These are phyloP conservation scores for Termitomyces sp. DNA, from an alignment of 768 basidiomycete genomes.

Conservation along the genomic window DNA sequence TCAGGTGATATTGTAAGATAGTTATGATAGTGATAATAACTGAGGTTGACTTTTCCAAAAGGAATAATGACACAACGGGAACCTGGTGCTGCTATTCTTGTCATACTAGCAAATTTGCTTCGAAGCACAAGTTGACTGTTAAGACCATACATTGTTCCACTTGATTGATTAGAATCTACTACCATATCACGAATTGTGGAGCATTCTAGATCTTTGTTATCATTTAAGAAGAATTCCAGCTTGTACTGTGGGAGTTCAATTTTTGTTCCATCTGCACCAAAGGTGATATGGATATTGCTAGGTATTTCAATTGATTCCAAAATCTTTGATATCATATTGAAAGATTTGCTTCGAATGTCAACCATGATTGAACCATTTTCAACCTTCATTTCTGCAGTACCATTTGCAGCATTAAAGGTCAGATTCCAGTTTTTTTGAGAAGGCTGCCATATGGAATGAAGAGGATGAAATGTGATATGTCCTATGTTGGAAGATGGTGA, in stretches of 20 bases:
- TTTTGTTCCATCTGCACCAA: neutral
- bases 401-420: constrained; percentile 28
- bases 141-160: neutral
- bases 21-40: neutral
- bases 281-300: neutral
- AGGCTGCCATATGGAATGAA: constrained; percentile 20
- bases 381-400: neutral
- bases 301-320: neutral
- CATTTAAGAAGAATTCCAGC: neutral
- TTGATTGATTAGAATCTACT: neutral
- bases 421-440: constrained; percentile 3
- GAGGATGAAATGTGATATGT: constrained; percentile 26
- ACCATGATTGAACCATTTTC: neutral
- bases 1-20: neutral
- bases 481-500: neutral
- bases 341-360: neutral
- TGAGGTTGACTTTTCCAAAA: neutral
- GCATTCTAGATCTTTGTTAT: neutral
- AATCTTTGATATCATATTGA: neutral
- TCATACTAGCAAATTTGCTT: neutral
- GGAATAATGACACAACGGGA: neutral
- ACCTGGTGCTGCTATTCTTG: neutral
- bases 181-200: neutral
- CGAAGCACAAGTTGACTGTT: neutral
- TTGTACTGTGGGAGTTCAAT: neutral